Conservation (phyloP, 208 protist species). For the Leishmania arabica region DNA sequence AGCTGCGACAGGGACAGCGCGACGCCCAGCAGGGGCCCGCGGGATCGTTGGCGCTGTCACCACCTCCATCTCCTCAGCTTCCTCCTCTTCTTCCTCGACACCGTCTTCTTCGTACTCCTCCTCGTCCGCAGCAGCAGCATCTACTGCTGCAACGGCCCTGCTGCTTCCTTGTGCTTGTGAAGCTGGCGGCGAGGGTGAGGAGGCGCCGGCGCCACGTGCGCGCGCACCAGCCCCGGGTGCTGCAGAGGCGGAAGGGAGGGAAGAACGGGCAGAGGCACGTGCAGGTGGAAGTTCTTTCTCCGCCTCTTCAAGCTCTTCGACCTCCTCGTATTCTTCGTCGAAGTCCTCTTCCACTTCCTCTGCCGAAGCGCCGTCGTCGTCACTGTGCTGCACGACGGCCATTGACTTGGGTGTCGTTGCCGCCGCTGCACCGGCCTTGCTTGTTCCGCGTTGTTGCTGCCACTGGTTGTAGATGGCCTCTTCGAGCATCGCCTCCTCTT, state of each 20-base stretch:
- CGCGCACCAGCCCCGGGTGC: not conserved
- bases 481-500: slow-evolving; percentile 26
- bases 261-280: not conserved
- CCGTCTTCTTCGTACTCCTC: not conserved
- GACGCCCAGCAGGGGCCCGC: slow-evolving; percentile 1
- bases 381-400: not conserved
- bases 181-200: not conserved
- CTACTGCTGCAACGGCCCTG: not conserved
- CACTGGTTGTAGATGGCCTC: slow-evolving; percentile 25
- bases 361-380: slow-evolving; percentile 18
- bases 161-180: slow-evolving; percentile 2
- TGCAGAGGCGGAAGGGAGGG: not conserved
- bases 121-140: not conserved
- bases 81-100: not conserved
- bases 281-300: not conserved
- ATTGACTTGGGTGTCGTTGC: slow-evolving; percentile 11
- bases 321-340: slow-evolving; percentile 21
- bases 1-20: slow-evolving; percentile 4
- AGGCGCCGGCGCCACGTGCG: not conserved
- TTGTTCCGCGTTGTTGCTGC: slow-evolving; percentile 15
- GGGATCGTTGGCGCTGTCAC: not conserved
- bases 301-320: slow-evolving; percentile 15
- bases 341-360: slow-evolving; percentile 31
- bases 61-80: slow-evolving; percentile 3
- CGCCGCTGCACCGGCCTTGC: slow-evolving; percentile 3